These are phyloP conservation scores for Fusarium paranaense DNA, from an alignment of 2,329 filamentous ascomycete genomes.

Conservation along the genomic window DNA sequence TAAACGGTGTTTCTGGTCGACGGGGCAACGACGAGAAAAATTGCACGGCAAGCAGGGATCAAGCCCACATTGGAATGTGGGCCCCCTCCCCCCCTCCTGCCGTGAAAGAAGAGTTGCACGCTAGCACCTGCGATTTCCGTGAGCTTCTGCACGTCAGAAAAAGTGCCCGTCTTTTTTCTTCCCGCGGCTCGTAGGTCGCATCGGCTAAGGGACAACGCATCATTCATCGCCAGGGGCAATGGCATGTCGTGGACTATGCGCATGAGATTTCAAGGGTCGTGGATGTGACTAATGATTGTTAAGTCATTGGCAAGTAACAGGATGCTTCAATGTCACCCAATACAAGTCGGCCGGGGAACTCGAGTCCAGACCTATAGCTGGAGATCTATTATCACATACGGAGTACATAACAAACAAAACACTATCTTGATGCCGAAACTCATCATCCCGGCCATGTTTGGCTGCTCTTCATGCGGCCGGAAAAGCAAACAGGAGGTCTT, in stretches of 20 bases:
- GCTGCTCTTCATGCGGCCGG: constrained; percentile 1
- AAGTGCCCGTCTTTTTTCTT: background rate
- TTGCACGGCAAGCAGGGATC: constrained; percentile 15
- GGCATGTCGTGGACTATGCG: background rate
- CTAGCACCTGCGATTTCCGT: background rate
- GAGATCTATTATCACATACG: constrained; percentile 1
- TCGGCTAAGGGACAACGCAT: background rate
- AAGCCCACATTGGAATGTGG: constrained; percentile 23
- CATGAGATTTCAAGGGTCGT: background rate
- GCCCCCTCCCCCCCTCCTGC: background rate
- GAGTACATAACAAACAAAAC: background rate
- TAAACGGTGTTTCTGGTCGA: constrained; percentile 39
- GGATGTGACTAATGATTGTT: background rate
- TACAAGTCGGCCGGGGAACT: background rate
- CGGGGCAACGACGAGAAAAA: constrained; percentile 43
- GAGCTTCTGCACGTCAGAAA: background rate
- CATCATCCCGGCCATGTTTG: background rate
- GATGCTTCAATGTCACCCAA: constrained; percentile 7
- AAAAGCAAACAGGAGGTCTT: constrained; percentile 10
- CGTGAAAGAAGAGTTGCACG: background rate
- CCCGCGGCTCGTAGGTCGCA: background rate
- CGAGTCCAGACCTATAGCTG: background rate
- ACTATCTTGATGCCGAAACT: background rate
- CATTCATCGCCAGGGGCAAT: background rate
- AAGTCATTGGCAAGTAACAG: constrained; percentile 10